These are phyloP conservation scores for Salicornia ramosissima DNA, from an alignment of 148 eudicot genomes.

Conservation along the genomic window DNA sequence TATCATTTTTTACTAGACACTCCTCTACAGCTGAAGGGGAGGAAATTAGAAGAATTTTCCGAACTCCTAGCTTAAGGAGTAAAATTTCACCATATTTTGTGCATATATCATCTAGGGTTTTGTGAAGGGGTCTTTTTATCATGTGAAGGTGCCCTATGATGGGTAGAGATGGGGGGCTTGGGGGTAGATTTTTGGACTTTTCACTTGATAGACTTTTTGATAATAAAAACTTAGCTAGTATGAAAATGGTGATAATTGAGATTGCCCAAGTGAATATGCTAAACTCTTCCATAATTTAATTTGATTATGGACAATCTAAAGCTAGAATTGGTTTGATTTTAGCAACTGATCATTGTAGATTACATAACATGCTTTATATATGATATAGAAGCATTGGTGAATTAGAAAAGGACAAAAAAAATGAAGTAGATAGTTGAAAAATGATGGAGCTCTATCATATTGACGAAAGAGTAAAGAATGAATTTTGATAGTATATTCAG, in stretches of 20 bases:
- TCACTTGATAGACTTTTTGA: neutral
- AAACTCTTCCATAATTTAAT: slow-evolving; percentile 10
- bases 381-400: neutral
- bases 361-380: no score
- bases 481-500: neutral
- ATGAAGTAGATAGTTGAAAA: neutral
- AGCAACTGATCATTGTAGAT: neutral
- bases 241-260: neutral
- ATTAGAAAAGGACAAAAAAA: no score
- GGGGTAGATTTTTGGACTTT: slow-evolving; percentile 22
- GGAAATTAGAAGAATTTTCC: slow-evolving; percentile 25
- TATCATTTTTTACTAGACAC: slow-evolving; percentile 32
- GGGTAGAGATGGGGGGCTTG: slow-evolving; percentile 33
- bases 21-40: slow-evolving; percentile 31
- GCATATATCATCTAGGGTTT: slow-evolving; percentile 17
- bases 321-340: neutral
- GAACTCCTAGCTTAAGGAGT: slow-evolving; percentile 25
- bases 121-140: slow-evolving; percentile 28
- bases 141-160: slow-evolving; percentile 35
- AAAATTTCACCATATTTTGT: slow-evolving; percentile 25
- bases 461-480: neutral
- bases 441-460: neutral
- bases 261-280: neutral
- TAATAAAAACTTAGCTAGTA: neutral
- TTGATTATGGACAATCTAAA: neutral